Conservation (phyloP, 2,329 filamentous ascomycete genomes). For the Paracamarosporium sp. region DNA sequence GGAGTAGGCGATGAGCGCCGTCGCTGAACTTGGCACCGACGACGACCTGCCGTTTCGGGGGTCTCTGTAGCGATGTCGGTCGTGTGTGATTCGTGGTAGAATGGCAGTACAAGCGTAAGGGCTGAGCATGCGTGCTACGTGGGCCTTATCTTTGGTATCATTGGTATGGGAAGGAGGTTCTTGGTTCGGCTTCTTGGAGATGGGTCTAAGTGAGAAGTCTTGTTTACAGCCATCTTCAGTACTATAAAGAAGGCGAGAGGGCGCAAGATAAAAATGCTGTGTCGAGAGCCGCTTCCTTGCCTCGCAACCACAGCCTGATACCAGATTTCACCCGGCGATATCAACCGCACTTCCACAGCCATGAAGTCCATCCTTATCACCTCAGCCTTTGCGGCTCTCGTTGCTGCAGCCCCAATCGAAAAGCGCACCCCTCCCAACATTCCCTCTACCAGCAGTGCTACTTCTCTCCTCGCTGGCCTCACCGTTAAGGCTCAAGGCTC, state of each 20-base stretch:
- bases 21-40: conserved; percentile 22
- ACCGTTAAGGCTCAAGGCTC: conserved; percentile 64
- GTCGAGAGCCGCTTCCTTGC: conserved; percentile 1
- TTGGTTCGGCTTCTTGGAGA: background rate
- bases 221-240: background rate
- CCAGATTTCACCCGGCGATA: background rate
- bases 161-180: conserved; percentile 3
- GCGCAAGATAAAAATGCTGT: conserved; percentile 2
- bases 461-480: conserved; percentile 63
- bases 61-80: conserved; percentile 18
- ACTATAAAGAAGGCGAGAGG: conserved; percentile 24
- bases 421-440: conserved; percentile 65
- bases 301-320: background rate
- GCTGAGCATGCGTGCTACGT: conserved; percentile 8
- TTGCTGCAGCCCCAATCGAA: conserved; percentile 36
- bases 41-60: conserved; percentile 36
- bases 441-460: conserved; percentile 64
- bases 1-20: conserved; percentile 18
- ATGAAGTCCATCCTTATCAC: conserved; percentile 42
- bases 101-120: conserved; percentile 17
- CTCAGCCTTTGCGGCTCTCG: conserved; percentile 23
- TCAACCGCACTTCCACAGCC: conserved; percentile 8
- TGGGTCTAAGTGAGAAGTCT: background rate
- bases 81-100: conserved; percentile 15
- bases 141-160: conserved; percentile 3